phyloP scores from a whole-genome alignment of 345 rosid species.

The Aurinia saxatilis region DNA sequence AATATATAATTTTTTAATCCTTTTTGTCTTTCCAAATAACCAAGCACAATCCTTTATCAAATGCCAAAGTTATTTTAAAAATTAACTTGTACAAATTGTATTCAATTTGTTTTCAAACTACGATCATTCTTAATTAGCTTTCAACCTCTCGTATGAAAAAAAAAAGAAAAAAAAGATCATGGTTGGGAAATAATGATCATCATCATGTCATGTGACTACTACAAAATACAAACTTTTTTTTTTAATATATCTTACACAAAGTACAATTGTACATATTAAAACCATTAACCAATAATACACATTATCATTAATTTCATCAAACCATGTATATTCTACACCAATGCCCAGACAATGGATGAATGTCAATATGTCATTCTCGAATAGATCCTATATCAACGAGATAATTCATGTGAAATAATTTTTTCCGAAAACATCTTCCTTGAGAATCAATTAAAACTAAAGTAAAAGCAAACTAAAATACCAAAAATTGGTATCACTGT shows the following conservation, averaged over 20 bases:
- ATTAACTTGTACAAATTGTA: neutral
- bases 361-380: constrained; percentile 7
- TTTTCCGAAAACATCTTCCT: neutral
- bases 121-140: constrained; percentile 15
- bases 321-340: neutral
- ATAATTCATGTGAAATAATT: neutral
- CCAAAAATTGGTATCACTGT: constrained; percentile 15
- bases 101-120: neutral
- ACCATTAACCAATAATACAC: neutral
- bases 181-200: neutral
- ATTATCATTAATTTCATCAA: neutral
- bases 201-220: constrained; percentile 17
- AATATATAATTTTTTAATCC: too few species aligned
- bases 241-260: neutral
- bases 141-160: constrained; percentile 9
- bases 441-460: neutral
- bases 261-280: too few species aligned
- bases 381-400: neutral
- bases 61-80: neutral
- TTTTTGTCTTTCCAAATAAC: neutral
- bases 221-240: constrained; percentile 9
- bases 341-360: neutral
- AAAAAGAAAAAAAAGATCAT: constrained; percentile 11
- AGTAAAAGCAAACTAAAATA: neutral
- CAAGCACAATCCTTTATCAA: neutral